Percentiles rank a stretch among this genome's conserved stretches.
Evolutionary conservation across 352 stramenopile genomes (phyloP).

Genomic region (Phytophthora vignae): DNA sequence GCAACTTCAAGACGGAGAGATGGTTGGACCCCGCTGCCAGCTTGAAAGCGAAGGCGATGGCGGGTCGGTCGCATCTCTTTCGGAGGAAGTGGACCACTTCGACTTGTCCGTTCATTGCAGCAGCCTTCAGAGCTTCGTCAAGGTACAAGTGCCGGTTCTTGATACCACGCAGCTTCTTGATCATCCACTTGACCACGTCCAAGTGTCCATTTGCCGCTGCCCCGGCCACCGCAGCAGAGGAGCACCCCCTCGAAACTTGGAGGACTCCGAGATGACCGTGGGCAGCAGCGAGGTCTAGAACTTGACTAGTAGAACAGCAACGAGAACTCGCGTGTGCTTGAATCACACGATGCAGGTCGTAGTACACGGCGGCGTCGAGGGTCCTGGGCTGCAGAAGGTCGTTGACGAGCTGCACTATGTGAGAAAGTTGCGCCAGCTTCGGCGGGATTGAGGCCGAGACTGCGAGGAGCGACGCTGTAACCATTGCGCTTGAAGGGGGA

Average conservation of each 20-base stretch:
- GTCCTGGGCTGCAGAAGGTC: not conserved
- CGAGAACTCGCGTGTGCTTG: not conserved
- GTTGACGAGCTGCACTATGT: not conserved
- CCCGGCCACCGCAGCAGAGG: not conserved
- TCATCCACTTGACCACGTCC: not conserved
- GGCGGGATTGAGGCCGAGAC: not conserved
- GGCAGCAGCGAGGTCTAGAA: not conserved
- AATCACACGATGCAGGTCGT: slow-evolving; percentile 6
- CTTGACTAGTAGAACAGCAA: not conserved
- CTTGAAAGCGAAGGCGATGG: not conserved
- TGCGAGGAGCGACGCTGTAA: not conserved
- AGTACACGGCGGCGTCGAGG: slow-evolving; percentile 12
- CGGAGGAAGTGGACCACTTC: not conserved
- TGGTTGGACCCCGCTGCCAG: not conserved
- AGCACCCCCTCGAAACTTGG: not conserved
- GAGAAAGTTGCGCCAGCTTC: not conserved
- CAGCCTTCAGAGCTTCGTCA: not conserved
- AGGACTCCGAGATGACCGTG: slow-evolving; percentile 1
- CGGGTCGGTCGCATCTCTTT: not conserved
- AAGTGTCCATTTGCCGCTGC: not conserved
- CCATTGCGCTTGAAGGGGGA: not conserved
- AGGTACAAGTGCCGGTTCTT: not conserved
- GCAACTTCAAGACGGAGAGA: not conserved
- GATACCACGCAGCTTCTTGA: not conserved
- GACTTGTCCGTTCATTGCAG: not conserved